Conservation (phyloP, 305 asterid species). For the Ilex paraguariensis region DNA sequence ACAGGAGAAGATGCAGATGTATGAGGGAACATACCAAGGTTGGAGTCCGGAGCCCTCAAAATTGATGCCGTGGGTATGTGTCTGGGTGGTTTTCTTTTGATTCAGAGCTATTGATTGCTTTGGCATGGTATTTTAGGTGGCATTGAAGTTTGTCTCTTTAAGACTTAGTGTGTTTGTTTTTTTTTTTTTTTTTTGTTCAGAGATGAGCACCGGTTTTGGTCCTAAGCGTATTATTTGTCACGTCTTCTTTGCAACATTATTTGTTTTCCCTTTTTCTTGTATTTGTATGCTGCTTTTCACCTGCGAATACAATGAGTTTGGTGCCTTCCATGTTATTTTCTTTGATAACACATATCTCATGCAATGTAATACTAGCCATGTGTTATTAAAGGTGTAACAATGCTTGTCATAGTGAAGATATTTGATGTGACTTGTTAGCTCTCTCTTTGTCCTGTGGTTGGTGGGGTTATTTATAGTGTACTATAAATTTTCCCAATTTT, state of each 20-base stretch:
- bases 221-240: not conserved
- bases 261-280: no score
- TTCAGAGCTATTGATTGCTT: not conserved
- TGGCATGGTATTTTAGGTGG: not conserved
- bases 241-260: not conserved
- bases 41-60: constrained; percentile 74
- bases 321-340: no score
- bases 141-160: not conserved
- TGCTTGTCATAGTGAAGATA: no score
- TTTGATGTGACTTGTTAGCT: no score
- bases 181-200: not conserved
- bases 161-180: not conserved
- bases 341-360: no score
- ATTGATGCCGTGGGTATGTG: constrained; percentile 56
- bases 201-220: not conserved
- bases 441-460: no score
- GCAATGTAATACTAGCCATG: no score
- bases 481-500: no score
- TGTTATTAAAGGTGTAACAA: no score
- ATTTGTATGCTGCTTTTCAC: no score
- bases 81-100: not conserved
- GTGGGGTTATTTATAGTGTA: no score
- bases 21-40: constrained; percentile 70
- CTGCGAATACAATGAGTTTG: no score
- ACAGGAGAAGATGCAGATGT: constrained; percentile 60